Evolutionary conservation across 2,329 filamentous ascomycete species (phyloP), one percentile per base, ranked within the genome.

Genomic region (Pyricularia sp.): DNA sequence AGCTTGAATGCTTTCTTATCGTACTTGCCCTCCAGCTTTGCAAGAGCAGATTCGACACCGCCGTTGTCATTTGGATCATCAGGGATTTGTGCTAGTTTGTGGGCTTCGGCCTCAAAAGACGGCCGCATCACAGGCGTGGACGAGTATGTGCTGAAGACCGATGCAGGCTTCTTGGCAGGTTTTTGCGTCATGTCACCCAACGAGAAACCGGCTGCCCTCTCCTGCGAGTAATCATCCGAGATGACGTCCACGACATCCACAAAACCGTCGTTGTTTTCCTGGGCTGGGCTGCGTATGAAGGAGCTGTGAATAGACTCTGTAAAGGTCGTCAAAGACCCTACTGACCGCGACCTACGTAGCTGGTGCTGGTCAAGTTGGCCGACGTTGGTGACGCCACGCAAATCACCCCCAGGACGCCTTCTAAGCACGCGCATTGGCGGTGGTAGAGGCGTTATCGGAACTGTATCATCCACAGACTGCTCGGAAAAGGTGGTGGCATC

Each of bases 21-120:
- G 73, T 90, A 95, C 73, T 88, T 94, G 11, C 95, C 95, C 80
- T 99, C 95, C 0, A 99, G 84, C 75, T 98, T 99, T 73, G 94
- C 80, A 67, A 99, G 78, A 0, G 95, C 92, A n/a, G 94, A 93
- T 76, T 98, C 95, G 30, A 98, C 89, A 14, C 94, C 94, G 7
- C 93, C 93, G 75, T 96, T 92, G 64, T 90, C 90, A 70, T 89
- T 86, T 20, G 81, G 77, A 55, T 96, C 92, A 75, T 97, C 94
- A 0, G 94, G 93, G 30, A 98, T 92, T 69, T 92, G 89, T 2
- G 94, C 92, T 68, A 99, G 86, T 73, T 92, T 92, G 70, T 94
- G 89, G 0, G 96, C 92, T 74, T 97, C 93, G 2, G 86, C 90
- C 77, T 98, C 93, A 73, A 98, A 97, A 0, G 94, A 97, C 1